A percentile compares a stretch with the other conserved stretches of the same genome.
phyloP scores from a whole-genome alignment of 2,329 filamentous ascomycete species.

The Polychaeton citri region DNA sequence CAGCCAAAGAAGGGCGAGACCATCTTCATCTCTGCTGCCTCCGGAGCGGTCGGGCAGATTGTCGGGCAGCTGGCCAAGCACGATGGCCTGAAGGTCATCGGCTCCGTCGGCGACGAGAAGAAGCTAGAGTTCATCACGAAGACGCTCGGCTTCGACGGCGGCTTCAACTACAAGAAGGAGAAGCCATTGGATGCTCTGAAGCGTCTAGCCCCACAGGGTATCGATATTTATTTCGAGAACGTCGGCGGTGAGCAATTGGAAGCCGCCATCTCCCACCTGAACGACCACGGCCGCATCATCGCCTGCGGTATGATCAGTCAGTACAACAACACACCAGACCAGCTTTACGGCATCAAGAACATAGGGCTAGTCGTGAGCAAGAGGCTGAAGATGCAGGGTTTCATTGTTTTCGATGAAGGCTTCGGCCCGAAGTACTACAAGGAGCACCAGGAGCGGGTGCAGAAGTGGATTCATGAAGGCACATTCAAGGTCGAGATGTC shows the following conservation, averaged over 20 bases:
- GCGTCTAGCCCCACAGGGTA: conserved; percentile 59
- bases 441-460: conserved; percentile 64
- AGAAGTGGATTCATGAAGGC: conserved; percentile 64
- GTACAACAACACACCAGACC: conserved; percentile 50
- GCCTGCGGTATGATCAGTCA: conserved; percentile 56
- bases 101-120: conserved; percentile 64
- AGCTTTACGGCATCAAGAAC: conserved; percentile 55
- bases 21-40: conserved; percentile 69
- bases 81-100: conserved; percentile 66
- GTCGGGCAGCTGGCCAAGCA: conserved; percentile 76
- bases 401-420: conserved; percentile 54
- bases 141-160: conserved; percentile 56
- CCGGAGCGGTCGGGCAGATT: conserved; percentile 68
- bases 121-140: conserved; percentile 65
- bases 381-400: conserved; percentile 59
- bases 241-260: conserved; percentile 61
- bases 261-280: conserved; percentile 52
- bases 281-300: conserved; percentile 53
- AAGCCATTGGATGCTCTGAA: conserved; percentile 52
- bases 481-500: conserved; percentile 57
- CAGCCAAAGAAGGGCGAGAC: conserved; percentile 65
- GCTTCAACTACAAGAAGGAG: conserved; percentile 86
- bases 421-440: conserved; percentile 53
- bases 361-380: conserved; percentile 52
- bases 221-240: conserved; percentile 78